Base-by-base conservation (phyloP, 768 basidiomycete species). In the Pulveroboletus sp. region DNA sequence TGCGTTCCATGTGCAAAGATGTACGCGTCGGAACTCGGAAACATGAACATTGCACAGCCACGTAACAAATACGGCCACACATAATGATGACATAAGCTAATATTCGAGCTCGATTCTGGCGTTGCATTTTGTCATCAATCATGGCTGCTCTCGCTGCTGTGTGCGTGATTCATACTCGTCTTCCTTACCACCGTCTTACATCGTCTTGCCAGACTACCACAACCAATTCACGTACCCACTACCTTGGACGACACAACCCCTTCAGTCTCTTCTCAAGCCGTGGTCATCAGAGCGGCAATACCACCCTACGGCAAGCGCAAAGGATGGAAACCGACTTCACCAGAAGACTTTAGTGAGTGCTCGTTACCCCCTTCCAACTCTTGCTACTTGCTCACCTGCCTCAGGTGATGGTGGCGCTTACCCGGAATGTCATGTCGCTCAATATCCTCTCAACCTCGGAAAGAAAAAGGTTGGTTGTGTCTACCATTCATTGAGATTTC, bases 391-490 rank as follows among this genome's bases (percentile, higher is more conserved):
- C 35, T 46, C 23, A 40, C 27, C 33, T 21, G n/a, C 53, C 43
- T 37, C 58, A 88, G 86, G 83, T 49, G 86, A 91, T 62, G 90
- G 92, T 55, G 92, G 91, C 57, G 76, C 92, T 47, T 91, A 85
- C 69, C 93, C 93, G 5, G 93, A 99, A 73, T 97, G 94, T 68
- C 93, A 94, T 77, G 74, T 95, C 44, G 97, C 97, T 6, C 95
- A 99, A 67, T 99, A 97, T 73, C 95, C 95, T 11, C 68, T 98
- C 53, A 91, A 92, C 48, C 85, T 99, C 79, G 95, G 95, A 47
- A 81, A 82, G 71, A 97, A 97, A 80, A 94, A 94, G 82, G 93
- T 86, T 44, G 54, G 82, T 63, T 7, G 5, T 4, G 24, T 40
- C 10, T 10, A 7, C 21, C 2, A 24, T 27, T 27, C 24, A 27